Evolutionary conservation across 495 filamentous ascomycete genomes (phyloP).

Genomic region (Neurospora terricola): DNA sequence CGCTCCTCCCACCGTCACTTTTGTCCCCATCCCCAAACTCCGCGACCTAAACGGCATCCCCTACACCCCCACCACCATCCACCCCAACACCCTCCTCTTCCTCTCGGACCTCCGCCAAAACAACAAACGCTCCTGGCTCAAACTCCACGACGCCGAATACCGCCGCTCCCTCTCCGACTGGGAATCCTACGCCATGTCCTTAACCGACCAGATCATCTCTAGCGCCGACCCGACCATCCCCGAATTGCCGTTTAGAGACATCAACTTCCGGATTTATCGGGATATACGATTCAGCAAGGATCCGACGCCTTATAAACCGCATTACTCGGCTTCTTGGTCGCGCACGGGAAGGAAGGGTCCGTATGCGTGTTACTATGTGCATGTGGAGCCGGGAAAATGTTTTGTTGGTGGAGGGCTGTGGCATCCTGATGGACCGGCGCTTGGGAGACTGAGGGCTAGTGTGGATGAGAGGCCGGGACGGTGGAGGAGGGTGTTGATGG

Average conservation of each 20-base stretch:
- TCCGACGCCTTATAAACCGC: slow-evolving; percentile 78
- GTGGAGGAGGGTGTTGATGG: slow-evolving; percentile 55
- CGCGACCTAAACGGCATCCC: slow-evolving; percentile 53
- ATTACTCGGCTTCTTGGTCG: slow-evolving; percentile 57
- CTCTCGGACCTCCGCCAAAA: slow-evolving; percentile 61
- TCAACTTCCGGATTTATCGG: slow-evolving; percentile 80
- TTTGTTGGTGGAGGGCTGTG: slow-evolving; percentile 67
- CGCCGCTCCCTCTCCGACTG: slow-evolving; percentile 68
- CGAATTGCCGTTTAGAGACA: slow-evolving; percentile 70
- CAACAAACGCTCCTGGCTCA: slow-evolving; percentile 75
- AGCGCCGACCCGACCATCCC: slow-evolving; percentile 80
- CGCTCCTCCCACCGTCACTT: slow-evolving; percentile 30
- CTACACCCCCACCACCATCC: slow-evolving; percentile 60
- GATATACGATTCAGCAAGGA: slow-evolving; percentile 72
- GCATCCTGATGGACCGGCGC: slow-evolving; percentile 54
- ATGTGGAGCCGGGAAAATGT: slow-evolving; percentile 31
- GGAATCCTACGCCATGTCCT: slow-evolving; percentile 57
- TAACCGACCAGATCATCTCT: slow-evolving; percentile 56
- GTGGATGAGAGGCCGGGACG: slow-evolving; percentile 59
- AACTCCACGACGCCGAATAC: slow-evolving; percentile 70
- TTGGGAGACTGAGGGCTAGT: slow-evolving; percentile 57
- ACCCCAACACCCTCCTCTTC: slow-evolving; percentile 76
- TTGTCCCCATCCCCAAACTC: slow-evolving; percentile 62
- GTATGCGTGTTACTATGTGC: slow-evolving; percentile 71
- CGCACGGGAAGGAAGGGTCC: slow-evolving; percentile 78